Evolutionary conservation across 1,284 basidiomycete species (phyloP).

Genomic region (Testicularia cyperi): DNA sequence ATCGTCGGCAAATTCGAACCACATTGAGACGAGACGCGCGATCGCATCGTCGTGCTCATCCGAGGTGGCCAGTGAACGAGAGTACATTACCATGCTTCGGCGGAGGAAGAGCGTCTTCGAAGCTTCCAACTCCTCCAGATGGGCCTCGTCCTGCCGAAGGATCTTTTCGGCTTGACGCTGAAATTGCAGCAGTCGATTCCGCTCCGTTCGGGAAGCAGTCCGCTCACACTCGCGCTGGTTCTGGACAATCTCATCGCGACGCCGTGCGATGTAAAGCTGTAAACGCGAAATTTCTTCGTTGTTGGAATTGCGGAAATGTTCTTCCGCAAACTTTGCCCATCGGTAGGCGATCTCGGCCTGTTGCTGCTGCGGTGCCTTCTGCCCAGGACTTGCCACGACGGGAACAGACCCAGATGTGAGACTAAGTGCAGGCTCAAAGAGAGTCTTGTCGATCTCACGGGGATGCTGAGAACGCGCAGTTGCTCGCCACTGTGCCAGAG

Average conservation of each 20-base stretch:
- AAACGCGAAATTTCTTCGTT: slow-evolving; percentile 74
- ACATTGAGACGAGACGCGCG: slow-evolving; percentile 82
- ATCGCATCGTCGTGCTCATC: slow-evolving; percentile 74
- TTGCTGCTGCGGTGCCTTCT: slow-evolving; percentile 43
- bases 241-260: slow-evolving; percentile 68
- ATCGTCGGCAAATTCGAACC: slow-evolving; percentile 80
- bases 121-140: slow-evolving; percentile 26
- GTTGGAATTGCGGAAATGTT: slow-evolving; percentile 72
- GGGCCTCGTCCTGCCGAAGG: slow-evolving; percentile 30
- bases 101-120: slow-evolving; percentile 67
- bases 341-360: slow-evolving; percentile 75
- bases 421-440: slow-evolving; percentile 70
- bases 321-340: slow-evolving; percentile 84
- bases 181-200: slow-evolving; percentile 16
- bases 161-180: slow-evolving; percentile 39
- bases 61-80: slow-evolving; percentile 70
- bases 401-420: neutral
- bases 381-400: neutral
- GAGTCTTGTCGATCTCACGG: slow-evolving; percentile 70
- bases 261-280: slow-evolving; percentile 74
- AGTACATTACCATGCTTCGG: slow-evolving; percentile 80
- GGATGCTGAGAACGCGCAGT: slow-evolving; percentile 82
- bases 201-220: slow-evolving; percentile 12
- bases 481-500: slow-evolving; percentile 74
- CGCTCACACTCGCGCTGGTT: slow-evolving; percentile 63